Conservation (phyloP, 768 basidiomycete species). For the Piloderma croceum region DNA sequence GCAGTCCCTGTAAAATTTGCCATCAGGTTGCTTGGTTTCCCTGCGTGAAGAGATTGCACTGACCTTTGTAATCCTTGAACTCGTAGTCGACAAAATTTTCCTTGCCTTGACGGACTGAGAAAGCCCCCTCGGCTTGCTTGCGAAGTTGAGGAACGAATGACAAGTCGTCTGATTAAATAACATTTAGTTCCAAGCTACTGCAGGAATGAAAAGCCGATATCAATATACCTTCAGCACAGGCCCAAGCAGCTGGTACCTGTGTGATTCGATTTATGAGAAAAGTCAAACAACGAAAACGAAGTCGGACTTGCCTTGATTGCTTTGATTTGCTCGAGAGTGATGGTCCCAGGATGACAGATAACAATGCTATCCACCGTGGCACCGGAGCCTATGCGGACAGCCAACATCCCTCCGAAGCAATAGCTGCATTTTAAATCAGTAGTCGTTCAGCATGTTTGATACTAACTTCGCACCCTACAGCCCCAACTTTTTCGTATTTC, state of each 20-base stretch:
- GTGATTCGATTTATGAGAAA: neutral
- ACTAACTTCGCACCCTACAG: conserved; percentile 32
- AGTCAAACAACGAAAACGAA: too few species aligned
- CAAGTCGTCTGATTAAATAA: conserved; percentile 29
- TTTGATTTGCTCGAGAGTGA: conserved; percentile 27
- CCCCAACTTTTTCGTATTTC: conserved; percentile 36
- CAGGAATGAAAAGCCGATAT: neutral
- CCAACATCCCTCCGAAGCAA: conserved; percentile 32
- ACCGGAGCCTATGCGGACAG: conserved; percentile 23
- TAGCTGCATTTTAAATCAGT: conserved; percentile 23
- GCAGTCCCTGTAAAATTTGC: conserved; percentile 31
- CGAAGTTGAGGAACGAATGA: conserved; percentile 21
- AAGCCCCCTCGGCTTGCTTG: conserved; percentile 24
- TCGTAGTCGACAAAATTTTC: conserved; percentile 27
- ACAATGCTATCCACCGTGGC: conserved; percentile 33
- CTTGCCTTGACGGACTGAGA: conserved; percentile 25
- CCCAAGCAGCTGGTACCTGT: conserved; percentile 28
- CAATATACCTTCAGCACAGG: conserved; percentile 31
- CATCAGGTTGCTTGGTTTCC: conserved; percentile 7
- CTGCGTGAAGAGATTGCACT: neutral
- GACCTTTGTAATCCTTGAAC: conserved; percentile 33
- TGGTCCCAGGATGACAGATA: conserved; percentile 35
- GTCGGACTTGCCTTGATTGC: too few species aligned
- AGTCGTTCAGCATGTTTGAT: neutral
- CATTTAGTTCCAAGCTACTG: neutral